Evolutionary conservation across 2,329 filamentous ascomycete genomes (phyloP).

Genomic region (Paecilomyces sp.): DNA sequence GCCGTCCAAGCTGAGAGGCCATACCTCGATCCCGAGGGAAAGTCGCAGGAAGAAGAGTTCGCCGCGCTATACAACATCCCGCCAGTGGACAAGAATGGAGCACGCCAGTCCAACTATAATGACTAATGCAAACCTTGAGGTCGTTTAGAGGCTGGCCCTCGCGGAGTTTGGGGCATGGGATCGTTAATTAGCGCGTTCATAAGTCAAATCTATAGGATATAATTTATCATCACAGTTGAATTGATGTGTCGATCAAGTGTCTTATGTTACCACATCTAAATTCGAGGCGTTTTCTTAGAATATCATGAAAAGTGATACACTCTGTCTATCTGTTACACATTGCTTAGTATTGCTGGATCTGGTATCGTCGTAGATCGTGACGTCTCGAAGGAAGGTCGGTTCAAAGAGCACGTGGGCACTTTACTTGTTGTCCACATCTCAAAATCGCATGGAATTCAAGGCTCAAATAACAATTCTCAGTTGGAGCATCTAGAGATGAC

Average conservation of each 20-base stretch:
- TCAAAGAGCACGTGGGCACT: not conserved
- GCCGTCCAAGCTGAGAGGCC: constrained; percentile 42
- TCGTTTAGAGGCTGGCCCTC: not conserved
- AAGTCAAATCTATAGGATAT: not conserved
- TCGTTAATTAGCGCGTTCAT: not conserved
- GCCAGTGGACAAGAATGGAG: constrained; percentile 49
- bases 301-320: too few species aligned
- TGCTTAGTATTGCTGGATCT: not conserved
- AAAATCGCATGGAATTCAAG: not conserved
- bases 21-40: constrained; percentile 36
- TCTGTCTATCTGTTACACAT: too few species aligned
- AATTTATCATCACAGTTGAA: not conserved
- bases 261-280: not conserved
- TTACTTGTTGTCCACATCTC: not conserved
- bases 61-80: constrained; percentile 42
- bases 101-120: constrained; percentile 51
- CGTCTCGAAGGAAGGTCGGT: not conserved
- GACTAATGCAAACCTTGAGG: constrained; percentile 27
- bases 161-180: not conserved
- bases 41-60: constrained; percentile 49
- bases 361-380: not conserved
- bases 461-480: not conserved
- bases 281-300: not conserved
- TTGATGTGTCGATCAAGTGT: not conserved
- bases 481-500: constrained; percentile 2